Percentiles rank a stretch among this genome's conserved stretches.
These are phyloP conservation scores for Solanum rostratum DNA, from an alignment of 257 asterid species.

Conservation along the genomic window DNA sequence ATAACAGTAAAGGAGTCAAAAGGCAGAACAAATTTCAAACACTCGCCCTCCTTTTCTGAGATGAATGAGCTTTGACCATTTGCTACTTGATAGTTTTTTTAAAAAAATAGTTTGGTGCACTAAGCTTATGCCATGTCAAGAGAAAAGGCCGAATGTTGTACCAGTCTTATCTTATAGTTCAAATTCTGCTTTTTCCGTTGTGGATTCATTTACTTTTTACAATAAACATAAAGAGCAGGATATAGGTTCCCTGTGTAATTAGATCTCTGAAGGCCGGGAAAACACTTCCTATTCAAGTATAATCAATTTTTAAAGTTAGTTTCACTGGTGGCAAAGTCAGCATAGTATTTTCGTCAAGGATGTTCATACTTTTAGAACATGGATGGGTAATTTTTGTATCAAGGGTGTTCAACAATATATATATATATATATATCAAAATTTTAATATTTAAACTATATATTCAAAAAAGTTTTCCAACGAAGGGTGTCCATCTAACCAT, in stretches of 20 bases:
- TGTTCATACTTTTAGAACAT: too few relatives aligned
- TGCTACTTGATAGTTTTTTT: neutral
- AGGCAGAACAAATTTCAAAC: neutral
- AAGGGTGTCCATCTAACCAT: too few relatives aligned
- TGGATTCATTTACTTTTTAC: neutral
- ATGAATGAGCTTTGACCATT: neutral
- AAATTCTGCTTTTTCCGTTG: neutral
- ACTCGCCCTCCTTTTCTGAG: neutral
- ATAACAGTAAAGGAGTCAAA: neutral
- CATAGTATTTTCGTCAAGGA: too few relatives aligned
- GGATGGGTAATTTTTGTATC: too few relatives aligned
- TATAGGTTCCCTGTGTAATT: neutral
- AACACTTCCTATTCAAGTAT: neutral
- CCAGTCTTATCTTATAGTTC: neutral
- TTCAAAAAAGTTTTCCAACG: too few relatives aligned
- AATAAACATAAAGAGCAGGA: neutral
- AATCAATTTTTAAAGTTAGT: neutral
- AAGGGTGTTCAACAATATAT: too few relatives aligned
- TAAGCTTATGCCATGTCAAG: rapidly evolving
- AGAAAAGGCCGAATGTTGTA: neutral
- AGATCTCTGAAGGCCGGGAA: neutral
- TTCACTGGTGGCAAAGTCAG: too few relatives aligned
- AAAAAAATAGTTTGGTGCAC: neutral
- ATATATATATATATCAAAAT: too few relatives aligned
- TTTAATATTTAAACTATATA: too few relatives aligned